Conservation (phyloP, 2,329 filamentous ascomycete species). For the Escovopsis weberi region DNA sequence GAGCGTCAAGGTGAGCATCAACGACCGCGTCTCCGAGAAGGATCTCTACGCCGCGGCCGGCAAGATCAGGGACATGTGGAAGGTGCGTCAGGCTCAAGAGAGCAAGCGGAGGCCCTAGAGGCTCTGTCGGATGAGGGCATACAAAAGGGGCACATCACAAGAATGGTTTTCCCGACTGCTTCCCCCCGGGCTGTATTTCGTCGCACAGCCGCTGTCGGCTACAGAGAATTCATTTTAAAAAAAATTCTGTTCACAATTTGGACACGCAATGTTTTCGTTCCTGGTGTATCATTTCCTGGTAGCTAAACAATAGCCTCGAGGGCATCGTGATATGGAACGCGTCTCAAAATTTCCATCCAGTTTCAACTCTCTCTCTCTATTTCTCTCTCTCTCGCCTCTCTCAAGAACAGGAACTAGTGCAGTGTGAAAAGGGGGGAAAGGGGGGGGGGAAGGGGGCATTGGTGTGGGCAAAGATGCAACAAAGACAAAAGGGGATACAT, state of each 20-base stretch:
- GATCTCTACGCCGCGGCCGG: constrained; percentile 59
- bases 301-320: no score
- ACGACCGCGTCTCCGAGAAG: constrained; percentile 67
- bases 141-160: no score
- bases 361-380: background rate
- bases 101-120: constrained; percentile 7
- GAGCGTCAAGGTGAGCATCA: constrained; percentile 81
- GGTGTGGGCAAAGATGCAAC: background rate
- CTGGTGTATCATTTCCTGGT: no score
- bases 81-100: constrained; percentile 37
- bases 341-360: constrained; percentile 1
- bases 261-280: no score
- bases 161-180: no score
- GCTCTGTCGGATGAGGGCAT: background rate
- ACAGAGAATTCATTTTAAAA: no score
- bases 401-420: no score
- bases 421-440: background rate
- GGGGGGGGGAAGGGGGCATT: background rate
- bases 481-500: background rate
- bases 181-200: no score
- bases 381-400: background rate
- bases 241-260: no score
- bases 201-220: no score
- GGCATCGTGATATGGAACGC: no score
- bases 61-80: constrained; percentile 69